Base-by-base conservation (phyloP, 495 filamentous ascomycete species). In the Penicillium waksmanii region DNA sequence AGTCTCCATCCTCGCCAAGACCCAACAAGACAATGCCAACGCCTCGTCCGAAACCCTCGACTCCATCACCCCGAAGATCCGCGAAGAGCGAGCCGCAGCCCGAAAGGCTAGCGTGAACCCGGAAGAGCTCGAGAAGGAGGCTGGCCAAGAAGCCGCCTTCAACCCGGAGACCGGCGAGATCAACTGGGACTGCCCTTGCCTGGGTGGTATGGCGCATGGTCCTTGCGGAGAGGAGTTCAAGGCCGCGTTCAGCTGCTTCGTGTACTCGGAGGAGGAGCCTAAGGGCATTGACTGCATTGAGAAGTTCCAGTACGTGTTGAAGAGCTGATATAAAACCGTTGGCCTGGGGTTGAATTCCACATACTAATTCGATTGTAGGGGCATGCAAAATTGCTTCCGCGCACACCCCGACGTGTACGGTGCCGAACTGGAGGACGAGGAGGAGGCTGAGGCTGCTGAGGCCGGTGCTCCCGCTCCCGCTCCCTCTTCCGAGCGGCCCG, bases 231-330 rank as follows among this genome's bases (percentile, higher is more conserved):
- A 94, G 74, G 84, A 97, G 67, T 98, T 98, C 82, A 89, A 85
- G 77, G 87, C 85, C 5, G 95, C 95, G 0, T 98, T 98, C 67
- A 96, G 91, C 85, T 98, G 95, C 81, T 98, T 98, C 70, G 90
- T 98, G 7, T 96, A 87, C 79, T 95, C 90, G 5, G 85, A 85
- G 23, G 93, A 96, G 67, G 95, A 98, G 62, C 91, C 93, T n/a
- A 98, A 98, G 84, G 95, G 95, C 5, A 93, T 97, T 74, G 95
- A 98, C 59, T 98, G 95, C 77, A 96, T 98, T 71, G 93, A 97
- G 12, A 93, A 93, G 78, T 98, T 98, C 84, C 94, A 95, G 93
- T 94, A 80, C 53, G 80, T 57, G 46, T 13, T 40, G 44, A n/a
- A 13, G 15, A 9, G 3, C 17, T 44, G 42, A 44, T 44, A 17